A percentile compares a stretch with the other conserved stretches of the same genome.
phyloP scores from a whole-genome alignment of 2,329 filamentous ascomycete genomes.

The Hymenoscyphus fructigenus region DNA sequence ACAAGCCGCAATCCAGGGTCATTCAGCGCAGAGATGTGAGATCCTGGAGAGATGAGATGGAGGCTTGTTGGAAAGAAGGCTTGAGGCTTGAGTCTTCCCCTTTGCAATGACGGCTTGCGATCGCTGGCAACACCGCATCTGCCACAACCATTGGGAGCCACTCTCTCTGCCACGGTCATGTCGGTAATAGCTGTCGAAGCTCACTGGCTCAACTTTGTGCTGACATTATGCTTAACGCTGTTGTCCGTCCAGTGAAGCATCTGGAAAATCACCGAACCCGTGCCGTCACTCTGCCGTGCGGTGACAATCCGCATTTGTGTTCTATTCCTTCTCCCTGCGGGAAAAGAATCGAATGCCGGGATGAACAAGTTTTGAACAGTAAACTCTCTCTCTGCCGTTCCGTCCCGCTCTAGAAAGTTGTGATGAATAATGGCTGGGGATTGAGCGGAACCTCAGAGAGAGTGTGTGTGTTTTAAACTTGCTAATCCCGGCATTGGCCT shows the following conservation, averaged over 20 bases:
- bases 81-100: not conserved
- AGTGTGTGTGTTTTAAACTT: too few relatives aligned
- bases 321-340: not conserved
- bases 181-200: not conserved
- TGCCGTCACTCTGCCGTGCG: conserved; percentile 6
- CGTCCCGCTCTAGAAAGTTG: not conserved
- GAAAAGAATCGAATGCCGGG: not conserved
- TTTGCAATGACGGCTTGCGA: not conserved
- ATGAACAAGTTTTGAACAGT: not conserved
- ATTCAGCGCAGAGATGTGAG: not conserved
- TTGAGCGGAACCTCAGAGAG: too few relatives aligned
- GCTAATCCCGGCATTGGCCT: too few relatives aligned
- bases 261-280: conserved; percentile 12
- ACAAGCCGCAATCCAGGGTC: conserved; percentile 10
- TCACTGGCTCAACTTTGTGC: not conserved
- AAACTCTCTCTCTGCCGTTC: not conserved
- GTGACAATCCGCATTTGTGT: not conserved
- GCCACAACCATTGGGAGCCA: not conserved
- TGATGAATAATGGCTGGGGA: too few relatives aligned
- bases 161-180: not conserved
- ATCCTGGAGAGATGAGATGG: conserved; percentile 4
- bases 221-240: conserved; percentile 20
- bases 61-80: not conserved
- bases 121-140: not conserved
- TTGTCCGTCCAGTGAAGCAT: conserved; percentile 1